Conservation (phyloP, 2,329 filamentous ascomycete species). For the Neonectria punicea region DNA sequence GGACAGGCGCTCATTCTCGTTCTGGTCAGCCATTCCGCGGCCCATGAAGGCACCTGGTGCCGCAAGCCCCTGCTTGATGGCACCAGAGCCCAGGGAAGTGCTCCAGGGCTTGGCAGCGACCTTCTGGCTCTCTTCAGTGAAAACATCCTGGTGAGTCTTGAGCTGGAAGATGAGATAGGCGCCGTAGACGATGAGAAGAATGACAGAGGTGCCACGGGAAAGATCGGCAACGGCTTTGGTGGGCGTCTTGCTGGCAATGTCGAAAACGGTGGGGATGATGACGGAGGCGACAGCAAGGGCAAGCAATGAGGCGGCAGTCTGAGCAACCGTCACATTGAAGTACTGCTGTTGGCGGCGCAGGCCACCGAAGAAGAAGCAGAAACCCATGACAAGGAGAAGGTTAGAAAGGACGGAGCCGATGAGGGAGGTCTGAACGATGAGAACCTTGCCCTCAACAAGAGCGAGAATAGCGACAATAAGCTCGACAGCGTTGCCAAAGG, state of each 20-base stretch:
- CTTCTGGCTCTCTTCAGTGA: conserved; percentile 83
- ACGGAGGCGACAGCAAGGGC: conserved; percentile 82
- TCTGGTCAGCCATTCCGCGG: conserved; percentile 45
- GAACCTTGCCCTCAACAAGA: conserved; percentile 75
- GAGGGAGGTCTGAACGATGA: conserved; percentile 92
- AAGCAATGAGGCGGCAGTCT: conserved; percentile 85
- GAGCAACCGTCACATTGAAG: conserved; percentile 93
- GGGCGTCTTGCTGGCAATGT: conserved; percentile 58
- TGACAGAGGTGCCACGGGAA: conserved; percentile 80
- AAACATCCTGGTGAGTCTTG: conserved; percentile 83
- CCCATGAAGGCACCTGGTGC: conserved; percentile 53
- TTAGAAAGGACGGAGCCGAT: conserved; percentile 94
- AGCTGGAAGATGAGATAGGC: conserved; percentile 92
- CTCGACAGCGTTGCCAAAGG: conserved; percentile 93
- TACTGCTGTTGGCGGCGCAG: conserved; percentile 82
- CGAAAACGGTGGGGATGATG: conserved; percentile 91
- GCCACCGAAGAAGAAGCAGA: conserved; percentile 92
- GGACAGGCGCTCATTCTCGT: conserved; percentile 58
- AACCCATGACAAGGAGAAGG: conserved; percentile 86
- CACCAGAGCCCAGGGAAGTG: conserved; percentile 44
- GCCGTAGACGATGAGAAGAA: conserved; percentile 84
- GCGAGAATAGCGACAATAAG: conserved; percentile 91
- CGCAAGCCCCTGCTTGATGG: conserved; percentile 54
- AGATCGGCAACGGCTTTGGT: conserved; percentile 66
- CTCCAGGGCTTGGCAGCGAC: conserved; percentile 68